Evolutionary conservation across 106 monocot species (phyloP).

Genomic region (Platanthera guangdongensis): DNA sequence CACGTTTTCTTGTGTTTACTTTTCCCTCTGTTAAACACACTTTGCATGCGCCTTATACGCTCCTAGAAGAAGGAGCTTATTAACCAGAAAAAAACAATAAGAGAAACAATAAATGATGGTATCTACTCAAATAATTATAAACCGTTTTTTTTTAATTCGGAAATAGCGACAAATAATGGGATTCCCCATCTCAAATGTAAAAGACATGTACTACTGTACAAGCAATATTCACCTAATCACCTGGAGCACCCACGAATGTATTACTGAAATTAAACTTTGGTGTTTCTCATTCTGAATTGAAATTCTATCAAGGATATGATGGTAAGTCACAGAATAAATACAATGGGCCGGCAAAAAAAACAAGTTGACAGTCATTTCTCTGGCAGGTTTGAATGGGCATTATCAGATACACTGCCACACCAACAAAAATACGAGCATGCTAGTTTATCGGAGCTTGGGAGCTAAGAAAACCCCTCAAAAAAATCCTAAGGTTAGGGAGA

Average conservation of each 20-base stretch:
- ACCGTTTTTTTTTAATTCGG: not conserved
- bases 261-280: not conserved
- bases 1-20: slow-evolving; percentile 42
- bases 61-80: slow-evolving; percentile 32
- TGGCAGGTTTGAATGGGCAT: not conserved
- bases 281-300: not conserved
- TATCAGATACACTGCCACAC: not conserved
- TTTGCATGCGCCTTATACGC: slow-evolving; percentile 73
- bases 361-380: not conserved
- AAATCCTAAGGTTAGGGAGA: no score
- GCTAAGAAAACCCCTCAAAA: no score
- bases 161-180: not conserved
- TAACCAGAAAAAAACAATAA: not conserved
- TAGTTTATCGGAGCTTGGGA: not conserved
- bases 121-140: not conserved
- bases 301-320: not conserved
- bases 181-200: not conserved
- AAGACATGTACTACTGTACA: not conserved
- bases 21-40: slow-evolving; percentile 71
- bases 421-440: not conserved
- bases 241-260: not conserved
- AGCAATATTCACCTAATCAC: not conserved
- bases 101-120: not conserved
- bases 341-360: not conserved
- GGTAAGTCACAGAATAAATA: not conserved